Evolutionary conservation across 805 yeast genomes (phyloP).

Genomic region (Wickerhamomyces queroliae): DNA sequence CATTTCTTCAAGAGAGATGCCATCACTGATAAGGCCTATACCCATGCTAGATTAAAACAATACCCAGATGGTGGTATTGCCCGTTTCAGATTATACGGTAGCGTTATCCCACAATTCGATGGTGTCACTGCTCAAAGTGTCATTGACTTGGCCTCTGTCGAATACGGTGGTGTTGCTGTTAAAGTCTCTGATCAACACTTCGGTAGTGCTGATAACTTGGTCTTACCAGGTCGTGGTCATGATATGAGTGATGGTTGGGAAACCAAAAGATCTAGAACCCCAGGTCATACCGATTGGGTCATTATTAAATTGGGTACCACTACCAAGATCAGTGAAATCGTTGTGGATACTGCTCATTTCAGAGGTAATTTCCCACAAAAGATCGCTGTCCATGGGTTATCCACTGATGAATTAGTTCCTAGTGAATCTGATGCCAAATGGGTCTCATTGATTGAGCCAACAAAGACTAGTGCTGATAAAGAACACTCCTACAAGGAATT

Average conservation of each 20-base stretch:
- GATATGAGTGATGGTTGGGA: slow-evolving; percentile 99
- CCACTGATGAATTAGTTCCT: slow-evolving; percentile 30
- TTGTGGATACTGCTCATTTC: slow-evolving; percentile 89
- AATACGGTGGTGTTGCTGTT: slow-evolving; percentile 86
- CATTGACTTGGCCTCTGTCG: slow-evolving; percentile 74
- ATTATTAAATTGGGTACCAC: slow-evolving; percentile 70
- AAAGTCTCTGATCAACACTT: slow-evolving; percentile 88
- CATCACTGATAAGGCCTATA: slow-evolving; percentile 57
- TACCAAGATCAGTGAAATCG: slow-evolving; percentile 50
- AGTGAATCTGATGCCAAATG: slow-evolving; percentile 43
- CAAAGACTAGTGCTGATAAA: slow-evolving; percentile 77
- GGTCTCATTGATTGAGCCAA: slow-evolving; percentile 57
- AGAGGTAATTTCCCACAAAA: slow-evolving; percentile 93
- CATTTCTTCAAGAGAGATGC: slow-evolving; percentile 69
- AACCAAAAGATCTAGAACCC: slow-evolving; percentile 78
- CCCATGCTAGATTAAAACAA: slow-evolving; percentile 83
- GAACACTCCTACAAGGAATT: slow-evolving; percentile 54
- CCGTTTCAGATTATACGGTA: slow-evolving; percentile 84
- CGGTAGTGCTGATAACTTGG: slow-evolving; percentile 83
- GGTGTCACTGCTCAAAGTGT: slow-evolving; percentile 20
- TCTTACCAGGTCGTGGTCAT: slow-evolving; percentile 89
- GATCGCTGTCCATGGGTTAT: slow-evolving; percentile 60
- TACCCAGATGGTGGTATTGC: slow-evolving; percentile 99
- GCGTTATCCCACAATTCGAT: slow-evolving; percentile 68
- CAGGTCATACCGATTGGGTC: slow-evolving; percentile 91